Evolutionary conservation across 2,329 filamentous ascomycete genomes (phyloP), one percentile per base, ranked within the genome.

Genomic region (Lasiodiplodia gonubiensis): DNA sequence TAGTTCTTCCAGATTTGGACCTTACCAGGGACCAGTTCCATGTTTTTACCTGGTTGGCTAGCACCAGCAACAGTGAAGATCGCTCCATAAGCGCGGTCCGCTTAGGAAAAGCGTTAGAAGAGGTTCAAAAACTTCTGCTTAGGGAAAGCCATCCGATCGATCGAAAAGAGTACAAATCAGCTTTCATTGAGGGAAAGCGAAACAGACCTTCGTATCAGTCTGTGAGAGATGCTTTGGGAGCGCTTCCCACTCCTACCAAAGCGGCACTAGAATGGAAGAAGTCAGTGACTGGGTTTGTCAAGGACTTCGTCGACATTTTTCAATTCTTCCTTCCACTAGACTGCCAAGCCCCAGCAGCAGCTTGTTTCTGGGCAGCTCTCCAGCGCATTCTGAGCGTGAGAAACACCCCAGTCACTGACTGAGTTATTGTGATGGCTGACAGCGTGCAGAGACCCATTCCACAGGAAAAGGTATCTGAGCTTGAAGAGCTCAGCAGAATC

Each of bases 271-370:
- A 25, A 11, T 63, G 59, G 59, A n/a, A 51, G n/a, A 63, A 5
- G n/a, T 37, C 6, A 12, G 21, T 51, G 2, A 37, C 46, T 16
- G 42, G 27, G 21, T 51, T 51, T 14, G 16, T 51, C n/a, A 27
- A 21, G 8, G 59, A 49, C 23, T 30, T 42, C 5, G 59, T 51
- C 11, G 30, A 30, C 27, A 51, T 63, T 3, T 63, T 51, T 10
- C 59, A 51, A 2, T 63, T 63, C 18, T 63, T 51, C 46, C 59
- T 63, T n/a, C 59, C 59, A 1, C 30, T 63, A 12, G 46, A 63
- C 37, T 63, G 30, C 10, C 18, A 51, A 10, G 59, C 59, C 18
- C 30, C 59, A 35, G 39, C 23, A 0, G 59, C 46, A 37, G 25
- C 27, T 7, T 63, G 59, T 12, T 49, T 63, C 27, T 63, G 59